Base-by-base conservation (phyloP, 148 eudicot species). In the Nepenthes mirabilis region DNA sequence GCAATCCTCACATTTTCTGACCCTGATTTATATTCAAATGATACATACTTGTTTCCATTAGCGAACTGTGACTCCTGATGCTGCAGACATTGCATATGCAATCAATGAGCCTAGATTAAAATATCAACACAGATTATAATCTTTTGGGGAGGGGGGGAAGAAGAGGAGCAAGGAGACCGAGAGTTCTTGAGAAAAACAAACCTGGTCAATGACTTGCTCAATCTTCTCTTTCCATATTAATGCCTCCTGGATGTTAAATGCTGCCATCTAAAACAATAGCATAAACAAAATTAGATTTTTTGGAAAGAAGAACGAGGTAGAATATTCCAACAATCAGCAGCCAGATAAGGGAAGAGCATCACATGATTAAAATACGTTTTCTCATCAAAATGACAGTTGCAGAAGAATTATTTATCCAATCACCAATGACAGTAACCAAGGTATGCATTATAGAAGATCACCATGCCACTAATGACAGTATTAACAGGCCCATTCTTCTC, bases 211-310 rank as follows among this genome's bases (percentile, higher is more conserved):
- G 50, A 93, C 91, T 69, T 78, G 82, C 78, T 89, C 99, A 56
- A 93, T 86, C 79, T 89, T 93, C 57, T 89, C 99, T 79, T 93
- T 93, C 99, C 99, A 93, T 64, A 84, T 70, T 47, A 93, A 83
- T 61, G 96, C 96, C 80, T 93, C 99, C 79, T 93, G 96, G 68
- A 93, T 93, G 80, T 93, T 93, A 66, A 89, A 93, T 63, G 99
- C 99, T 74, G 99, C 99, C 99, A 93, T 79, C 99, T 93, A 75
- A 69, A 84, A 70, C 63, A 70, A 51, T 37, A 50, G 52, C 12
- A 49, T 14, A 64, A 4, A 54, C 7, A 32, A 13, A 10, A 62
- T 33, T 10, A 33, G 37, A 52, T 8, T 13, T 55, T 8, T 13
- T 55, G 12, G 14, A 9, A 11, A 0, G 36, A 33, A 9, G 2